Evolutionary conservation across 169 alveolate species (phyloP), one percentile per base, ranked within the genome.

Genomic region (Cryptosporidium meleagridis): DNA sequence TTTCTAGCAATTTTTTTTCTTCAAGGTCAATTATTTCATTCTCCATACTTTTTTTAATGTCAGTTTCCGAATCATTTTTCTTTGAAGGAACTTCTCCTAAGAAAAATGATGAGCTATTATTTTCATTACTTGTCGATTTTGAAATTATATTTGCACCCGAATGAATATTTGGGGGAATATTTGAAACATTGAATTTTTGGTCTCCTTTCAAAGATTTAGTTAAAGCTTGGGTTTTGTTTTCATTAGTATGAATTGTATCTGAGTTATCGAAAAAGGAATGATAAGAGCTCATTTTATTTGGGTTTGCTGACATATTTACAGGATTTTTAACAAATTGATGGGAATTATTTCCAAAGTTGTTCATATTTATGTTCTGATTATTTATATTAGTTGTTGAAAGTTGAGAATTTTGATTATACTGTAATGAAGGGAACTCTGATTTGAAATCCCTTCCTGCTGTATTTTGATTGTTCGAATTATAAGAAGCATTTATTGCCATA

Each of bases 351-450:
- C 31, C 68, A 62, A 29, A 2, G 41, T 9, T 23, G 26, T 37
- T 48, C n/a, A 12, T 48, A 26, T 29, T 16, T 39, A 39, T 14
- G 48, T 18, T 31, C 9, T n/a, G 53, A 21, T 35, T 73, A 33
- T 55, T 55, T 21, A 55, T 1, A 10, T 55, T 55, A 26, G 3
- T 55, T 16, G 67, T 59, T 75, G 55, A 16, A 33, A 26, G 44
- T 41, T 31, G 89, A 6, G 75, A 44, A 37, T 80, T 62, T n/a
- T 75, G 75, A 23, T 62, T 69, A 31, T 80, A 80, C 26, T 80
- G 62, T 26, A 80, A 33, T 23, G 89, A 80, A 16, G 89, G 89
- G 41, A 80, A 80, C 18, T 80, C 89, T 26, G 89, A 16, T 33
- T 37, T 65, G 18, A 80, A 80, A 33, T 80, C 68, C n/a, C 89